These are phyloP conservation scores for Eutrema heterophyllum DNA, from an alignment of 345 rosid species.

Conservation along the genomic window DNA sequence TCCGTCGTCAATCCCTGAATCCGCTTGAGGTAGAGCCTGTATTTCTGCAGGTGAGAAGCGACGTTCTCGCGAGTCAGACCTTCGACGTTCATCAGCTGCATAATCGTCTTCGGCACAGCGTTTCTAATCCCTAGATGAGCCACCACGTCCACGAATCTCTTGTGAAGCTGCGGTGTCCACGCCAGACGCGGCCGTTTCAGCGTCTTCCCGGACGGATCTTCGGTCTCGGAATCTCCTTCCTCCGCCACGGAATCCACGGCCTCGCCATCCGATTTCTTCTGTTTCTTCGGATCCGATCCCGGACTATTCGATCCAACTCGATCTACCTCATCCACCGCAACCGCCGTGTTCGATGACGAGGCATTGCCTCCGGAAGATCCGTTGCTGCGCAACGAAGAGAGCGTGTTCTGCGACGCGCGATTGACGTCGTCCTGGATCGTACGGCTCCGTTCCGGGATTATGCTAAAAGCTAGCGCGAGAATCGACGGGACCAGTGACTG, in stretches of 20 bases:
- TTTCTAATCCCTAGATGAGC: slow-evolving; percentile 66
- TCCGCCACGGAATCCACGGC: slow-evolving; percentile 25
- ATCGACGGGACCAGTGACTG: background rate
- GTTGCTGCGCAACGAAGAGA: slow-evolving; percentile 38
- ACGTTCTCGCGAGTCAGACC: slow-evolving; percentile 93
- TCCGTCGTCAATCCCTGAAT: slow-evolving; percentile 62
- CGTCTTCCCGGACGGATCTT: slow-evolving; percentile 53
- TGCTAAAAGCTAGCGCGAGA: slow-evolving; percentile 54
- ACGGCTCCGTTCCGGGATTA: slow-evolving; percentile 47
- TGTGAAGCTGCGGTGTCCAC: slow-evolving; percentile 91
- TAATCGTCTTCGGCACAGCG: slow-evolving; percentile 94
- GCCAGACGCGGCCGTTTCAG: slow-evolving; percentile 70
- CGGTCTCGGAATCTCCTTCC: slow-evolving; percentile 68
- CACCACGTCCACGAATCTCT: slow-evolving; percentile 87
- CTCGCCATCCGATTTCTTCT: slow-evolving; percentile 17
- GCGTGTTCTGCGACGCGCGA: slow-evolving; percentile 53
- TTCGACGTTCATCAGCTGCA: slow-evolving; percentile 94
- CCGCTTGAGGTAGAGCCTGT: slow-evolving; percentile 74
- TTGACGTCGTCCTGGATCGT: slow-evolving; percentile 57
- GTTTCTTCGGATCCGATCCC: slow-evolving; percentile 46
- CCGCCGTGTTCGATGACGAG: slow-evolving; percentile 31
- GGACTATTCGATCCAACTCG: slow-evolving; percentile 40
- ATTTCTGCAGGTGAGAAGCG: slow-evolving; percentile 87
- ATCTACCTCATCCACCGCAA: slow-evolving; percentile 30
- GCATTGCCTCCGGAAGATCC: background rate